phyloP scores from a whole-genome alignment of 2,329 filamentous ascomycete species.

The Seiridium cupressi region DNA sequence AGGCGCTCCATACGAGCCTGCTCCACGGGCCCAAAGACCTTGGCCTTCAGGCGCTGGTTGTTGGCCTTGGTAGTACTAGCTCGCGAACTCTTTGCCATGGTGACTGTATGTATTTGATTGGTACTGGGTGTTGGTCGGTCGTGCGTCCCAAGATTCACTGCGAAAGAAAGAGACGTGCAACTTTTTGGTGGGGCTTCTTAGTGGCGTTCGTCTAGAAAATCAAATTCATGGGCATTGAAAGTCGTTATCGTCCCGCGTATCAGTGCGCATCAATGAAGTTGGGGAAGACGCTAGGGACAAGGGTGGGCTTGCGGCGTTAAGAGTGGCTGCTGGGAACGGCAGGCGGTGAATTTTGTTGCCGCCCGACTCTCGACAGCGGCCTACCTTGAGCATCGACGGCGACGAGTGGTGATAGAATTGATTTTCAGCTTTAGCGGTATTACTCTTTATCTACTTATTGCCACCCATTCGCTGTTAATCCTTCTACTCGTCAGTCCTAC shows the following conservation, averaged over 20 bases:
- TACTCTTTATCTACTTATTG: not conserved
- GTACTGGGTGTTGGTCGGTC: not conserved
- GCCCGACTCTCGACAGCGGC: not conserved
- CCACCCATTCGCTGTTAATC: not conserved
- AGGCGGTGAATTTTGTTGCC: constrained; percentile 3
- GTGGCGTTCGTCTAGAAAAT: not conserved
- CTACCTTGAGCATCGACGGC: not conserved
- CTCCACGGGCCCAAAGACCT: constrained; percentile 82
- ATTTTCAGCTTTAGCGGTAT: not conserved
- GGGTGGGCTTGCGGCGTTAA: not conserved
- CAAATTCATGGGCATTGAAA: not conserved
- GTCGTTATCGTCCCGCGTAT: not conserved
- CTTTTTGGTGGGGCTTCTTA: constrained; percentile 9
- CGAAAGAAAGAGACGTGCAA: not conserved
- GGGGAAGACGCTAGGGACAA: not conserved
- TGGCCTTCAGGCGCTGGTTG: constrained; percentile 74
- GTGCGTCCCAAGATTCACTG: not conserved
- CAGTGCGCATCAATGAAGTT: not conserved
- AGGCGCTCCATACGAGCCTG: constrained; percentile 77
- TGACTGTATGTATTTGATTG: constrained; percentile 6
- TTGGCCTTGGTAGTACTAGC: constrained; percentile 80
- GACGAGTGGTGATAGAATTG: not conserved
- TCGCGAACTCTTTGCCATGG: constrained; percentile 85
- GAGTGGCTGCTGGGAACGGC: not conserved
- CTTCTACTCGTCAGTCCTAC: not conserved